Base-by-base conservation (phyloP, 768 basidiomycete genomes). In the Galerina sulciceps region DNA sequence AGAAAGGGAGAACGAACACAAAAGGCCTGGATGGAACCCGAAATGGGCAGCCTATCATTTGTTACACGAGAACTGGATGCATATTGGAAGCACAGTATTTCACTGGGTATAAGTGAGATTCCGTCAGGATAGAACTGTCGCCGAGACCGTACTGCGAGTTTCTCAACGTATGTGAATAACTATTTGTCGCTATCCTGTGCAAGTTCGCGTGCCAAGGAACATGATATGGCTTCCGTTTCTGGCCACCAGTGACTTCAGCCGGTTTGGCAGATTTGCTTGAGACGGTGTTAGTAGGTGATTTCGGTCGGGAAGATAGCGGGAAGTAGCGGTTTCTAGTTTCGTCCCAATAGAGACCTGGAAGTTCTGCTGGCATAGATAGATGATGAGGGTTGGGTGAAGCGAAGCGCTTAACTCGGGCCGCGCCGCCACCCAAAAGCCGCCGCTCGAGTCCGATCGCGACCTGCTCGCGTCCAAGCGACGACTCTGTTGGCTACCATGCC, bases 291-390 rank as follows among this genome's bases (percentile, higher is more conserved):
- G 51, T 46, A 60, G 20, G 31, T 61, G 47, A 44, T 53, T 68
- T 71, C 38, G 74, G 79, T 38, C 70, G 74, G 1, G 80, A 80
- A 20, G 80, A 76, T 11, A 79, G 35, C 20, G 86, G 83, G 63
- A 87, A 88, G 67, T 88, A 88, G 10, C 86, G 79, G 40, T 83
- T 81, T 54, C 69, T 73, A 35, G 67, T 66, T 58, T 74, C 66
- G 65, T 88, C 85, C 73, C 79, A 88, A 66, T 82, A 83, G 51
- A 86, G 71, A 1, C 87, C 87, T 49, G 85, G 83, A 10, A 87
- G 75, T 11, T 81, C 72, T 55, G 67, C 74, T 51, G 81, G 78
- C 82, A 84, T 85, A 47, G 36, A 36, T 38, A 34, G 34, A 40
- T 10, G 45, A 6, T 10, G 45, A 6, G 11, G 34, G 26, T 31